phyloP scores from a whole-genome alignment of 2,329 filamentous ascomycete genomes.

The Calonectria fujianensis region DNA sequence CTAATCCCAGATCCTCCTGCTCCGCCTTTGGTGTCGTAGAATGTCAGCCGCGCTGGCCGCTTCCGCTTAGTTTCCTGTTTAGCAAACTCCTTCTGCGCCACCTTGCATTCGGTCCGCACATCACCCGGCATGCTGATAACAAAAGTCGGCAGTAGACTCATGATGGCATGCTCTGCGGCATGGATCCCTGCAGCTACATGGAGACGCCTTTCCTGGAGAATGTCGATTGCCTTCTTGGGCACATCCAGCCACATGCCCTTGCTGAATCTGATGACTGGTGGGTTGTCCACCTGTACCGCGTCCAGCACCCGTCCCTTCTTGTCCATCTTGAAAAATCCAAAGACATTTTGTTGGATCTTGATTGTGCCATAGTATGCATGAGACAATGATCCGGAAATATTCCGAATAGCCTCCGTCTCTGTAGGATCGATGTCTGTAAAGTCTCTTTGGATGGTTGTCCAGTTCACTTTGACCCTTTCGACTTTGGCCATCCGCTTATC shows the following conservation, averaged over 20 bases:
- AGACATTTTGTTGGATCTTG: constrained; percentile 90
- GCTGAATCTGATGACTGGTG: constrained; percentile 87
- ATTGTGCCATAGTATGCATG: constrained; percentile 91
- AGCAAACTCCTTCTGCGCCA: constrained; percentile 89
- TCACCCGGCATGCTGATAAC: constrained; percentile 93
- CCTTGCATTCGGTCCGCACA: constrained; percentile 95
- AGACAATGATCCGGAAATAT: constrained; percentile 76
- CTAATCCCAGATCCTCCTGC: constrained; percentile 89
- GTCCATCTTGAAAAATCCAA: constrained; percentile 98
- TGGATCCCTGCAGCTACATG: constrained; percentile 94
- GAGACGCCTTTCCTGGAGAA: constrained; percentile 82
- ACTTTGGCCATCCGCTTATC: constrained; percentile 90
- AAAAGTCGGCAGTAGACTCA: constrained; percentile 91
- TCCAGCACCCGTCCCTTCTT: constrained; percentile 89
- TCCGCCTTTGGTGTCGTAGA: constrained; percentile 96
- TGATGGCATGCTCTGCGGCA: constrained; percentile 92
- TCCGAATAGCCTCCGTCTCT: constrained; percentile 90
- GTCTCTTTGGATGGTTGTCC: constrained; percentile 94
- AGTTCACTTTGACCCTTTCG: constrained; percentile 92
- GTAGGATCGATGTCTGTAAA: constrained; percentile 95
- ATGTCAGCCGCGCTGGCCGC: constrained; percentile 89
- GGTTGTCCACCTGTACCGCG: constrained; percentile 94
- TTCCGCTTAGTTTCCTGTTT: constrained; percentile 82
- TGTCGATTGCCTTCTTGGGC: constrained; percentile 84
- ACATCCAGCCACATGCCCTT: constrained; percentile 98